These are phyloP conservation scores for Apiotrichum siamense DNA, from an alignment of 1,284 basidiomycete species.

Conservation along the genomic window DNA sequence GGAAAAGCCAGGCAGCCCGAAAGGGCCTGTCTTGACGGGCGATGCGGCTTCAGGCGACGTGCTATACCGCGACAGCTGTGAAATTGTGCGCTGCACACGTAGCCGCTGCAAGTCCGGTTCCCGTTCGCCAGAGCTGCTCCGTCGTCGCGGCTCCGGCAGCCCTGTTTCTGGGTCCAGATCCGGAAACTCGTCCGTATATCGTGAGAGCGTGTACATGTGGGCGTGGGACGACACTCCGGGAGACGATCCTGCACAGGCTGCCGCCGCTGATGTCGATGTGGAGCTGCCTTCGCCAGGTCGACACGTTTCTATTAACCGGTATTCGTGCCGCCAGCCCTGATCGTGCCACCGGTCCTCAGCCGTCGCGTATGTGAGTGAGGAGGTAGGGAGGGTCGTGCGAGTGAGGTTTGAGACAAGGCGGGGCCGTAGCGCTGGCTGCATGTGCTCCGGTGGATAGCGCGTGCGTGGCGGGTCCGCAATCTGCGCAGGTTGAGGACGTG, in stretches of 20 bases:
- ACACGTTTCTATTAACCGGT: not conserved
- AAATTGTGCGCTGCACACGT: conserved; percentile 42
- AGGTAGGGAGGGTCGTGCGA: conserved; percentile 30
- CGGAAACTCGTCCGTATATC: conserved; percentile 26
- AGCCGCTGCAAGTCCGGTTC: conserved; percentile 9
- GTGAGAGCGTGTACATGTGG: not conserved
- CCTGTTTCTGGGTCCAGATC: conserved; percentile 42
- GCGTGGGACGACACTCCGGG: not conserved
- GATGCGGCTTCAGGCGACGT: not conserved
- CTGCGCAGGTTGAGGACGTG: not conserved
- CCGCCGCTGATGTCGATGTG: not conserved
- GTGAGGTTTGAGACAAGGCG: conserved; percentile 35
- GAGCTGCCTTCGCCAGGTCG: not conserved
- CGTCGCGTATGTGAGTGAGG: conserved; percentile 27
- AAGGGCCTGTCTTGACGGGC: not conserved
- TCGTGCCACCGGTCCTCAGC: conserved; percentile 10
- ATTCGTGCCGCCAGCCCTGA: conserved; percentile 2
- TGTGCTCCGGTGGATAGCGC: not conserved
- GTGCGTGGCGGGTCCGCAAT: conserved; percentile 4
- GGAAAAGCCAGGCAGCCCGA: conserved; percentile 3
- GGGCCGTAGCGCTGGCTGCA: conserved; percentile 15
- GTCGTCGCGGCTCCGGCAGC: conserved; percentile 18
- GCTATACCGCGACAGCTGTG: conserved; percentile 16
- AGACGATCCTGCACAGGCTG: not conserved
- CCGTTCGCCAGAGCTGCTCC: not conserved